phyloP scores from a whole-genome alignment of 352 stramenopile species.

The Phytophthora multivora region DNA sequence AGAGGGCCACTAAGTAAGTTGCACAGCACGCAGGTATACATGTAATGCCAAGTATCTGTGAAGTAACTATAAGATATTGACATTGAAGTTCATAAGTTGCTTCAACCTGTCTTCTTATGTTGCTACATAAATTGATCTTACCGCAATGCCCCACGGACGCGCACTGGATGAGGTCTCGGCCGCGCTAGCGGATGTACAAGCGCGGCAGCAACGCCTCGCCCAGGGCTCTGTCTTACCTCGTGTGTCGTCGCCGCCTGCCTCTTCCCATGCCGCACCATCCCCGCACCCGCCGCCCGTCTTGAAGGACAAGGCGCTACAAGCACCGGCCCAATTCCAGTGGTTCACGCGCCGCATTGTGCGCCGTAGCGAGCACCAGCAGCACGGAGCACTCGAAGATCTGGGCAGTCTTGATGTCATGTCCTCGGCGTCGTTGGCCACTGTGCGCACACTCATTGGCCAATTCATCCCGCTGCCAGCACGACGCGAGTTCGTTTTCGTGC shows the following conservation, averaged over 20 bases:
- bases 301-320: background rate
- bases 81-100: constrained; percentile 1
- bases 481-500: constrained; percentile 19
- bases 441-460: constrained; percentile 12
- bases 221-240: constrained; percentile 11
- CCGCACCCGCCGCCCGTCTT: background rate
- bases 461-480: constrained; percentile 19
- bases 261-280: background rate
- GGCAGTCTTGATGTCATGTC: constrained; percentile 17
- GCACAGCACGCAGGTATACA: too few relatives aligned
- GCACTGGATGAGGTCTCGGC: constrained; percentile 9
- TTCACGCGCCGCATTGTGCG: constrained; percentile 19
- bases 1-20: too few relatives aligned
- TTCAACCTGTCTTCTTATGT: background rate
- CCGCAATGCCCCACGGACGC: background rate
- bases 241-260: background rate
- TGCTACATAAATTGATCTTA: background rate
- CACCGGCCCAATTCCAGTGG: constrained; percentile 8
- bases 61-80: too few relatives aligned
- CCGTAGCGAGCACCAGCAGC: background rate
- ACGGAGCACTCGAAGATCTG: constrained; percentile 12
- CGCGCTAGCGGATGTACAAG: constrained; percentile 23
- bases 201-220: constrained; percentile 19
- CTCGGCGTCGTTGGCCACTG: constrained; percentile 17
- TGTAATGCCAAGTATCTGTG: too few relatives aligned